These are phyloP conservation scores for Leonotis leonurus DNA, from an alignment of 257 asterid genomes.

Conservation along the genomic window DNA sequence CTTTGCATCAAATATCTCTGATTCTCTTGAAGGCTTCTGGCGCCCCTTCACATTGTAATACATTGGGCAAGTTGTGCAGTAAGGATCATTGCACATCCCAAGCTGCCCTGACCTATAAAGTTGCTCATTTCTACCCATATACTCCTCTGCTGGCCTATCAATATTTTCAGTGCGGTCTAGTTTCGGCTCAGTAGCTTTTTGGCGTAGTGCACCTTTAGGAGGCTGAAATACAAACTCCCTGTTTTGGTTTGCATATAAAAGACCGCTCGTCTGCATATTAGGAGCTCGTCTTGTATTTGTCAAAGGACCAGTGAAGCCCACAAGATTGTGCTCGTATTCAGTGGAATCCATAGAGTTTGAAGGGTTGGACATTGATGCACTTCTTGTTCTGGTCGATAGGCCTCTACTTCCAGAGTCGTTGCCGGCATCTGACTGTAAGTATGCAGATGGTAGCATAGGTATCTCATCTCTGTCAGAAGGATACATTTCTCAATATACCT, in stretches of 20 bases:
- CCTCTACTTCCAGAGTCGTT: conserved; percentile 28
- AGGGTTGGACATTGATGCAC: conserved; percentile 70
- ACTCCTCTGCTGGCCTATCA: conserved; percentile 38
- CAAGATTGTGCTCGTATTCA: conserved; percentile 32
- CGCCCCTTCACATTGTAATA: conserved; percentile 43
- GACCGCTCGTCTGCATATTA: conserved; percentile 56
- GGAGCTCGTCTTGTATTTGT: conserved; percentile 38
- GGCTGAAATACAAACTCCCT: conserved; percentile 39
- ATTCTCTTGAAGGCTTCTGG: conserved; percentile 34
- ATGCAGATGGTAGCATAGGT: conserved; percentile 57
- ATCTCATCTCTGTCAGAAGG: conserved; percentile 55
- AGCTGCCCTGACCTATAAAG: conserved; percentile 81
- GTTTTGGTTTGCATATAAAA: conserved; percentile 32
- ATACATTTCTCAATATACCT: conserved; percentile 40
- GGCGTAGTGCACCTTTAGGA: conserved; percentile 29
- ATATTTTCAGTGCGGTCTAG: conserved; percentile 24
- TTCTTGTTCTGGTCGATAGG: conserved; percentile 43
- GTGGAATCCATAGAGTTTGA: conserved; percentile 35
- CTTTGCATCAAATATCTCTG: conserved; percentile 62
- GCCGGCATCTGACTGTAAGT: conserved; percentile 34
- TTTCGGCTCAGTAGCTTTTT: conserved; percentile 25
- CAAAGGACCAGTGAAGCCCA: conserved; percentile 75
- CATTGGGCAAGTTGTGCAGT: conserved; percentile 90
- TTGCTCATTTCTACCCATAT: conserved; percentile 54
- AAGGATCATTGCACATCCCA: conserved; percentile 92